Evolutionary conservation across 441 rosid species (phyloP).

Genomic region (Kokia cookei): DNA sequence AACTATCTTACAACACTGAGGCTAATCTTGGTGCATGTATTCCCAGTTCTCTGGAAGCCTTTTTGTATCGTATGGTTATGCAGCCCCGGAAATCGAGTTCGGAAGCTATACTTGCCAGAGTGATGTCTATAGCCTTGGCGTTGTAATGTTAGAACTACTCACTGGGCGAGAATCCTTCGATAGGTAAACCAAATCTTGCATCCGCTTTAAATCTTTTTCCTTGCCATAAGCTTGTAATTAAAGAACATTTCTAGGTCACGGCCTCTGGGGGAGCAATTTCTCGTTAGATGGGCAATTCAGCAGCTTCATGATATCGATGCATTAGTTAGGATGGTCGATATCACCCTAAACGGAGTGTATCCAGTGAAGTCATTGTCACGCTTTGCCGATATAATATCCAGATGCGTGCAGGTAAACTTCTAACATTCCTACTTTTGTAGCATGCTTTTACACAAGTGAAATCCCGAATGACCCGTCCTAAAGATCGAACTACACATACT

Average conservation of each 20-base stretch:
- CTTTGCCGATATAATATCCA: conserved; percentile 82
- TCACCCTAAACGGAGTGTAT: conserved; percentile 55
- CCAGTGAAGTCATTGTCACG: conserved; percentile 82
- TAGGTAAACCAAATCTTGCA: conserved; percentile 36
- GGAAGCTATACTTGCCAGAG: conserved; percentile 82
- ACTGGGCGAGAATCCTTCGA: conserved; percentile 70
- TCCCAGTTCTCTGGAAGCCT: conserved; percentile 6
- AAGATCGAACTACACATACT: background rate
- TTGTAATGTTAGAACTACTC: conserved; percentile 87
- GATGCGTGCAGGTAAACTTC: conserved; percentile 67
- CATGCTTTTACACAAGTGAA: background rate
- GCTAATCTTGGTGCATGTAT: background rate
- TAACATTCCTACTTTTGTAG: background rate
- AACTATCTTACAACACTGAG: background rate
- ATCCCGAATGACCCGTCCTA: background rate
- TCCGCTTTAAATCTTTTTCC: background rate
- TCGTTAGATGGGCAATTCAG: conserved; percentile 84
- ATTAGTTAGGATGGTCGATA: conserved; percentile 78
- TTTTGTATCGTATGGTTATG: conserved; percentile 29
- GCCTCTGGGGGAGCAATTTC: conserved; percentile 66
- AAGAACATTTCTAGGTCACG: conserved; percentile 40
- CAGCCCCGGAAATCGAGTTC: conserved; percentile 62
- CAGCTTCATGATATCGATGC: conserved; percentile 88
- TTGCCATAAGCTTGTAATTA: background rate
- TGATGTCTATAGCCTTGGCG: conserved; percentile 89